These are phyloP conservation scores for Ceriops zippeliana DNA, from an alignment of 345 rosid species.

Conservation along the genomic window DNA sequence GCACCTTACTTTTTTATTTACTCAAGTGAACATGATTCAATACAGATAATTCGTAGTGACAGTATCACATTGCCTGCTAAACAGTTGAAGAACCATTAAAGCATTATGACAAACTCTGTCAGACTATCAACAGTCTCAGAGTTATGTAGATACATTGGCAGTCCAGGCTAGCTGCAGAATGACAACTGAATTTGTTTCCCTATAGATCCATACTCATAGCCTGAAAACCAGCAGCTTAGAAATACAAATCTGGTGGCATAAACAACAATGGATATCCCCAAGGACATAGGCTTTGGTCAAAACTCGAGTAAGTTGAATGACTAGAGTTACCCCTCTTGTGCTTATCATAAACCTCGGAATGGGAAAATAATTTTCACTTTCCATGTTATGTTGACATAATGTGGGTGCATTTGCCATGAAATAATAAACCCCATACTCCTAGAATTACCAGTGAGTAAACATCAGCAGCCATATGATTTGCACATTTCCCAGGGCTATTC, in stretches of 20 bases:
- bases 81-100: too few relatives aligned
- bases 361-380: not conserved
- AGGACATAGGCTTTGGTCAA: not conserved
- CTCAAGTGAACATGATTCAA: too few relatives aligned
- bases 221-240: not conserved
- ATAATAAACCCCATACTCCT: too few relatives aligned
- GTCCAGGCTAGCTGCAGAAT: not conserved
- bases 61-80: too few relatives aligned
- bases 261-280: not conserved
- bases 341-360: not conserved
- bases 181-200: too few relatives aligned
- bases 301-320: not conserved
- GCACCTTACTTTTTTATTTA: too few relatives aligned
- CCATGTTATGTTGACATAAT: not conserved
- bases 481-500: not conserved
- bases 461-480: not conserved
- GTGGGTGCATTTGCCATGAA: not conserved
- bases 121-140: not conserved
- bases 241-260: not conserved
- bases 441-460: not conserved
- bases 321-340: not conserved
- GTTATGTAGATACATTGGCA: not conserved
- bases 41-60: too few relatives aligned
- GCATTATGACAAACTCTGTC: too few relatives aligned
- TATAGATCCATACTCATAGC: not conserved